Evolutionary conservation across 148 eudicot genomes (phyloP).

Genomic region (Chenopodium berlandieri): DNA sequence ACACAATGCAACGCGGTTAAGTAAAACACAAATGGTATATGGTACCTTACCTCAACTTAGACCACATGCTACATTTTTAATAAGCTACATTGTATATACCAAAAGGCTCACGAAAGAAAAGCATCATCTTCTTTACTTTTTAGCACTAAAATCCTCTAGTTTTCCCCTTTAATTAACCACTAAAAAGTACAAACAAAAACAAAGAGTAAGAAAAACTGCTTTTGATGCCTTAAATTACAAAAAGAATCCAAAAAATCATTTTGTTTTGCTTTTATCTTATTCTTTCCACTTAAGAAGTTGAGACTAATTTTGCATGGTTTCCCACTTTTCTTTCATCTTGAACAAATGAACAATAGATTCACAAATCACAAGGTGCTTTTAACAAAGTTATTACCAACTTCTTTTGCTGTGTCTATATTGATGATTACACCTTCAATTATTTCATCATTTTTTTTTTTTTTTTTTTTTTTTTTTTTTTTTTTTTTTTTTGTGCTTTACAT

Average conservation of each 20-base stretch:
- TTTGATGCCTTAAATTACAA: conserved; percentile 1
- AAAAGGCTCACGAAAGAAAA: conserved; percentile 17
- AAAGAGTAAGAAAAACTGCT: conserved; percentile 2
- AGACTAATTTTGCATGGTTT: conserved; percentile 9
- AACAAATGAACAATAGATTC: not conserved
- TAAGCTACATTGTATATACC: conserved; percentile 11
- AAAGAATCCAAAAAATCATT: not conserved
- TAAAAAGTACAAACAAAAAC: not conserved
- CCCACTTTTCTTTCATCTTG: not conserved
- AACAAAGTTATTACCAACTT: not conserved
- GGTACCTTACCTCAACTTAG: conserved; percentile 23
- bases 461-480: no score
- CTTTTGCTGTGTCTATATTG: not conserved
- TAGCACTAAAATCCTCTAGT: conserved; percentile 1
- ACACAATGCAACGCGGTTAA: conserved; percentile 28
- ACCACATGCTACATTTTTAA: conserved; percentile 1
- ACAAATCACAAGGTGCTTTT: not conserved
- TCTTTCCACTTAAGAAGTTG: conserved; percentile 17
- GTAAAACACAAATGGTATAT: conserved; percentile 11
- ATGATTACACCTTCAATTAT: conserved; percentile 15
- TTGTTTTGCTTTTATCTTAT: conserved; percentile 13
- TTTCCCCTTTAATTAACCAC: conserved; percentile 7
- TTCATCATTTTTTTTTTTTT: not conserved
- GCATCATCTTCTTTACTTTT: conserved; percentile 18
- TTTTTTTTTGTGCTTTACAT: not conserved